Evolutionary conservation across 192 early-diverging fungal species (phyloP).

Genomic region (Lobosporangium transversale): DNA sequence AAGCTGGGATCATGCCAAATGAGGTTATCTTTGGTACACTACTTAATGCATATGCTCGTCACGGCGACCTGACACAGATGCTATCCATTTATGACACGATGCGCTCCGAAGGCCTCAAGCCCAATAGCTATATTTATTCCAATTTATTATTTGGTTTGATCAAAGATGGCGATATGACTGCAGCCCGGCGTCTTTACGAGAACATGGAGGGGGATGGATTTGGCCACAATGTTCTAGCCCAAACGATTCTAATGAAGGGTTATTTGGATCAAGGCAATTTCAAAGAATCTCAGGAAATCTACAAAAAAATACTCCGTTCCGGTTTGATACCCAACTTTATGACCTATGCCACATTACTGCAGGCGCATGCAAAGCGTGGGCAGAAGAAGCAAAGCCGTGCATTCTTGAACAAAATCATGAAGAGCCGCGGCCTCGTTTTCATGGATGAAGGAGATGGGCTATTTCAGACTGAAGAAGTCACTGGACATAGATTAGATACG

Average conservation of each 20-base stretch:
- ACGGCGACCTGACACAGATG: constrained; percentile 55
- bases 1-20: constrained; percentile 68
- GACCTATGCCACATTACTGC: constrained; percentile 55
- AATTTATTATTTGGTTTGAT: constrained; percentile 57
- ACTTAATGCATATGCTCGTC: constrained; percentile 75
- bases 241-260: constrained; percentile 62
- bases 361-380: constrained; percentile 51
- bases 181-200: constrained; percentile 49
- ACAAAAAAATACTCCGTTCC: constrained; percentile 54
- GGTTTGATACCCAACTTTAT: constrained; percentile 55
- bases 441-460: constrained; percentile 7
- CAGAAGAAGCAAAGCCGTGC: constrained; percentile 36
- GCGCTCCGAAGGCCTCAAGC: constrained; percentile 45
- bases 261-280: constrained; percentile 49
- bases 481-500: constrained; percentile 5
- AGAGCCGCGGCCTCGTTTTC: constrained; percentile 20
- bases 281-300: constrained; percentile 49
- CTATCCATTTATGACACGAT: constrained; percentile 57
- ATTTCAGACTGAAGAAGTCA: constrained; percentile 12
- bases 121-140: constrained; percentile 57
- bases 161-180: constrained; percentile 44
- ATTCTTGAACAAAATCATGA: constrained; percentile 41
- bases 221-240: constrained; percentile 49
- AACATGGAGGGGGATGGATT: constrained; percentile 56
- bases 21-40: constrained; percentile 85